A percentile compares a stretch with the other conserved stretches of the same genome.
These are phyloP conservation scores for Fomitopsis pinicola DNA, from an alignment of 1,284 basidiomycete species.

Conservation along the genomic window DNA sequence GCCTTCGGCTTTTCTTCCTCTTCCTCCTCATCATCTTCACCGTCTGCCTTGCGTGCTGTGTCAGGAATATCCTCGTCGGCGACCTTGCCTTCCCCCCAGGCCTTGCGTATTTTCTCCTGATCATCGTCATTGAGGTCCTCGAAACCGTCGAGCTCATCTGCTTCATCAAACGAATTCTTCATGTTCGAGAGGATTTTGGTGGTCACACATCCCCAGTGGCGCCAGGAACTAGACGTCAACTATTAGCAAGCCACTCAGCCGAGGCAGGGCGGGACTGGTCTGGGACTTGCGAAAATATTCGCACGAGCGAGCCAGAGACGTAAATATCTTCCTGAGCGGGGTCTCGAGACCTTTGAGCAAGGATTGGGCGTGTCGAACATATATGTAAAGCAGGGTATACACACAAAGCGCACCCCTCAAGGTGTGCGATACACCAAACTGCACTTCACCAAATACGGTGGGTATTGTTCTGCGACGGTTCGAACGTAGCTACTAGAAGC, in stretches of 20 bases:
- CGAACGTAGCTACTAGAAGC: too few species aligned
- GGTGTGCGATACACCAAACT: too few species aligned
- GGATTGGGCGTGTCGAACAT: too few species aligned
- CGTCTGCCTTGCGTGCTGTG: slow-evolving; percentile 55
- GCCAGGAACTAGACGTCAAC: slow-evolving; percentile 50
- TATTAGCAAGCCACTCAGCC: slow-evolving; percentile 6
- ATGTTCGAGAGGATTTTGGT: slow-evolving; percentile 67
- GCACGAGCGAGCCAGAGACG: too few species aligned
- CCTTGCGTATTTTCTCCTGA: slow-evolving; percentile 60
- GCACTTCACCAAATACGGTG: too few species aligned
- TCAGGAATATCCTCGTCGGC: slow-evolving; percentile 78
- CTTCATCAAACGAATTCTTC: slow-evolving; percentile 55
- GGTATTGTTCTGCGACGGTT: too few species aligned
- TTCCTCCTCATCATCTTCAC: slow-evolving; percentile 45
- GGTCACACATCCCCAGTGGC: slow-evolving; percentile 83
- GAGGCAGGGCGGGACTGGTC: too few species aligned
- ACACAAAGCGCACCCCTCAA: too few species aligned
- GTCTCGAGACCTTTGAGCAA: too few species aligned
- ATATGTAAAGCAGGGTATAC: too few species aligned
- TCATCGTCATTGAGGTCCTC: slow-evolving; percentile 64
- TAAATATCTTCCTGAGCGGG: too few species aligned
- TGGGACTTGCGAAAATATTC: too few species aligned
- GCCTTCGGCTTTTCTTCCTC: slow-evolving; percentile 31
- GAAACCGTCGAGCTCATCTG: slow-evolving; percentile 69
- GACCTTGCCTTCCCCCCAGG: slow-evolving; percentile 71